phyloP scores from a whole-genome alignment of 345 rosid species.

The Erucastrum elatum region DNA sequence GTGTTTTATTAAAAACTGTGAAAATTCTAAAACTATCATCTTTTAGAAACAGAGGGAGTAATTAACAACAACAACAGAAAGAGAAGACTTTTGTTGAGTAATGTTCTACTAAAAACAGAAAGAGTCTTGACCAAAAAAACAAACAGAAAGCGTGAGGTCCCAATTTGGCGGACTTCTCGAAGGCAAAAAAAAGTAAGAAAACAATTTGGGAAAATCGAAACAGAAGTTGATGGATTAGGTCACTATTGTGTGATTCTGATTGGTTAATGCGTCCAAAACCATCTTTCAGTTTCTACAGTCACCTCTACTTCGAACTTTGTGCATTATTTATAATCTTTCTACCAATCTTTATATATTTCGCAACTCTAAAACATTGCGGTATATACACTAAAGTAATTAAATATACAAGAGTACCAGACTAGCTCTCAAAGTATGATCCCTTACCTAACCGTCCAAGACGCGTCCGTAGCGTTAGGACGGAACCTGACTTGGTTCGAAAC shows the following conservation, averaged over 20 bases:
- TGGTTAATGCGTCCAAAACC: background rate
- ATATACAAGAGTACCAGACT: background rate
- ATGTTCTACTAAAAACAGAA: background rate
- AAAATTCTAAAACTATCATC: too few species aligned
- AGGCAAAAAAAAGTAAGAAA: background rate
- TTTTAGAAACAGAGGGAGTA: too few species aligned
- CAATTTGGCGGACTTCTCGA: slow-evolving; percentile 14
- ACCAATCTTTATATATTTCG: background rate
- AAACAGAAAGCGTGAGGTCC: background rate
- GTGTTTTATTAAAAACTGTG: too few species aligned
- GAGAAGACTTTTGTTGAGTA: background rate
- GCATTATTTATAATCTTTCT: background rate
- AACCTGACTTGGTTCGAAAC: slow-evolving; percentile 68
- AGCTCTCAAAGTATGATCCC: slow-evolving; percentile 55
- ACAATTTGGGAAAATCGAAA: background rate
- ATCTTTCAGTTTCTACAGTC: background rate
- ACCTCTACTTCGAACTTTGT: too few species aligned
- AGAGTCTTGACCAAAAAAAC: background rate
- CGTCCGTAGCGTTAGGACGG: slow-evolving; percentile 65
- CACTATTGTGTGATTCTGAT: background rate
- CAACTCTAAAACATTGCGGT: slow-evolving; percentile 3
- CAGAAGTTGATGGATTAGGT: background rate
- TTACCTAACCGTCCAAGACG: slow-evolving; percentile 54
- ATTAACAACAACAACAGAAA: background rate
- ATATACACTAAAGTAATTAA: background rate